Percentiles rank a stretch among this genome's conserved stretches.
These are phyloP conservation scores for Aspergillus aculeatus DNA, from an alignment of 2,329 filamentous ascomycete species.

Conservation along the genomic window DNA sequence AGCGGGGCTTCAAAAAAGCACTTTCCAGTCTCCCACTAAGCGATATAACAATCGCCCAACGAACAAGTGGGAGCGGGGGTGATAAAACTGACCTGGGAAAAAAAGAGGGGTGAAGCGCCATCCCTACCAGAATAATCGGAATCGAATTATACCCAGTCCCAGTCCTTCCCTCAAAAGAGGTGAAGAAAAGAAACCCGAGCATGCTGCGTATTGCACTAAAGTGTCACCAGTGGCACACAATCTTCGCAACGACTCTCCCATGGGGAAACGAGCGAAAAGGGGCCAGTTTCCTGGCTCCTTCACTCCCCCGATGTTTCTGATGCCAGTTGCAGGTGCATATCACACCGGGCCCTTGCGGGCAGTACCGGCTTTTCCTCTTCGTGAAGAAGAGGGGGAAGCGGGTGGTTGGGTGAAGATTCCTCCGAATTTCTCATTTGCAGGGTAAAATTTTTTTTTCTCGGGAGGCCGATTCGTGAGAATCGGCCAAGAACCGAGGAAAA, in stretches of 20 bases:
- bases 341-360: constrained; percentile 86
- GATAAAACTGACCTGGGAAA: constrained; percentile 48
- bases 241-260: constrained; percentile 94
- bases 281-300: constrained; percentile 20
- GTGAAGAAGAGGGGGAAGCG: constrained; percentile 34
- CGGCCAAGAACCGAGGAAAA: constrained; percentile 15
- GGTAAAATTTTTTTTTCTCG: constrained; percentile 23
- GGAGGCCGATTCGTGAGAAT: constrained; percentile 10
- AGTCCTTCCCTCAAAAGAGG: constrained; percentile 16
- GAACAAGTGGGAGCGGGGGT: constrained; percentile 6
- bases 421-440: constrained; percentile 98
- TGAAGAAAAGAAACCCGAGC: constrained; percentile 43
- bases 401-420: constrained; percentile 71
- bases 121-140: constrained; percentile 87
- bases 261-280: constrained; percentile 57
- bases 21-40: constrained; percentile 24
- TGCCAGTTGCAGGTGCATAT: constrained; percentile 80
- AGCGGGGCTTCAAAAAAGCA: constrained; percentile 26
- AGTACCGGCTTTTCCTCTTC: constrained; percentile 47
- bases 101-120: constrained; percentile 63
- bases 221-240: constrained; percentile 69
- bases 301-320: constrained; percentile 79
- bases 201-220: constrained; percentile 97
- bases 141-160: constrained; percentile 71
- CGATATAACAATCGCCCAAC: constrained; percentile 3